Evolutionary conservation across 768 basidiomycete genomes (phyloP), one percentile per base, ranked within the genome.

Genomic region (Pleurotus citrinopileatus): DNA sequence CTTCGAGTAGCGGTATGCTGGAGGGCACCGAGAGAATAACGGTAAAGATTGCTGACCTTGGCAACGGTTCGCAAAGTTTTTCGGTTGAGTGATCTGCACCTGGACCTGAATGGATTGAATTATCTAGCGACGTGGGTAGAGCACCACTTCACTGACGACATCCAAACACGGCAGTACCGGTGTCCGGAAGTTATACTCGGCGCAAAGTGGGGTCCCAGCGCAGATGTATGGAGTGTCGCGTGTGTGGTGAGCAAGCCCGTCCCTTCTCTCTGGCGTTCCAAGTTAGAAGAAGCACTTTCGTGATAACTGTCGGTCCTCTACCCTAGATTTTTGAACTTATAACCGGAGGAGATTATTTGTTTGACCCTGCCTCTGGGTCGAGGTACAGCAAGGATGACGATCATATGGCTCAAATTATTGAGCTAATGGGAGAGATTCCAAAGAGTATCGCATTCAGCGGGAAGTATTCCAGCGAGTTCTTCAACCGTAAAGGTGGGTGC

Each of bases 71-170:
- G 84, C 52, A 22, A 23, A 38, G 12, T 19, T 55, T n/a, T n/a
- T n/a, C n/a, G n/a, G n/a, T n/a, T n/a, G n/a, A n/a, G n/a, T n/a
- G n/a, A n/a, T n/a, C n/a, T n/a, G n/a, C n/a, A n/a, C n/a, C n/a
- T n/a, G n/a, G n/a, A n/a, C n/a, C n/a, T n/a, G n/a, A n/a, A 44
- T 28, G 34, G 51, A 34, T 36, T 25, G 25, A 23, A 26, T 40
- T 42, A 44, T 43, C 48, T 61, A 87, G 90, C 90, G 8, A 92
- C 90, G 1, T 91, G 90, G 90, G 83, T 83, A 26, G 91, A 96
- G 63, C 91, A 98, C 60, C 97, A 98, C 66, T 99, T 98, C 60
- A 98, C 97, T 38, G 96, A 99, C 70, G 97, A 98, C 63, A 98
- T 98, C 61, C 90, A 98, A 73, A 99, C 97, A 23, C 74, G 96